Base-by-base conservation (phyloP, 106 monocot genomes). In the Dactylorhiza incarnata region DNA sequence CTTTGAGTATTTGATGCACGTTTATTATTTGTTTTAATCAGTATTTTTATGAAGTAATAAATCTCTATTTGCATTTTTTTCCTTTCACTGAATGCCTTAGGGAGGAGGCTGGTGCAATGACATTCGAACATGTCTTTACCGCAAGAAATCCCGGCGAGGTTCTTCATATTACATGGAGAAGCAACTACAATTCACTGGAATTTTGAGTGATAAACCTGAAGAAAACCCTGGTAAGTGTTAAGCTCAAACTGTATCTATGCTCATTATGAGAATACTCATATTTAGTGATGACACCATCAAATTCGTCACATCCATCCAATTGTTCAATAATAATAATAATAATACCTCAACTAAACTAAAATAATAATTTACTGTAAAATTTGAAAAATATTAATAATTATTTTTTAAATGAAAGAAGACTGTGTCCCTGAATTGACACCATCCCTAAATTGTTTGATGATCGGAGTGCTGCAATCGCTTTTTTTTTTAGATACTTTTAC, bases 51-150 rank as follows among this genome's bases (percentile, higher is more conserved):
- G 16, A 45, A 68, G 20, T 12, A 26, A 2, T 65, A 65, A 29
- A 65, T 65, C 1, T 65, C 65, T 29, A 65, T 3, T 65, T 11
- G 65, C 12, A 13, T 29, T 65, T 65, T 65, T n/a, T 37, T 37
- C 37, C 5, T 26, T 65, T 63, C 29, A 65, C 61, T 65, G 19
- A 37, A 26, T 9, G 13, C 65, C 65, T 26, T 37, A 90, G 90
- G 90, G 90, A 25, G 90, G 90, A 75, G 90, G 87, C 20, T 90
- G 90, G 90, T 90, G 90, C 76, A 87, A 85, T 51, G 50, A 84
- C 63, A 68, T 74, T 0, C 73, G 52, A 47, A 20, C 81, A 63
- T 90, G 90, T 73, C 49, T 76, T n/a, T 80, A 25, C 59, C 84
- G 87, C 44, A 90, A 87, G 82, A 82, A 24, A 55, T 76, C 68